Evolutionary conservation across 257 asterid species (phyloP), one percentile per base, ranked within the genome.

Genomic region (Henckelia pumila): DNA sequence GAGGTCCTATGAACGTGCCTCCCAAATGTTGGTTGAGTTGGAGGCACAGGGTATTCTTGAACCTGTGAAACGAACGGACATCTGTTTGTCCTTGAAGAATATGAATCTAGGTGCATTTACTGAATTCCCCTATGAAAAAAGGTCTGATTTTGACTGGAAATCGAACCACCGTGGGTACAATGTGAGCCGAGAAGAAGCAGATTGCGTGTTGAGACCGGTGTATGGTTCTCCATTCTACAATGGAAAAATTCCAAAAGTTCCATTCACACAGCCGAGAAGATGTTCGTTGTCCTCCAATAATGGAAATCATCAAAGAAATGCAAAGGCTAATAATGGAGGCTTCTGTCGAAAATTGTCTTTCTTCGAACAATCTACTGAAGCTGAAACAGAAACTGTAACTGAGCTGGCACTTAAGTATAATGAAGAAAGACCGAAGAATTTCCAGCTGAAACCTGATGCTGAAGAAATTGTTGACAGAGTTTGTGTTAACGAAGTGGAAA

Each of bases 1-100:
- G 20, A 94, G 85, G 66, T 87, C 96, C 40, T 91, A 74, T n/a
- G 85, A 79, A 30, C 83, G 89, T 23, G 83, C 85, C 50, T 65
- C 69, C 60, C 72, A 81, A 65, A 69, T 79, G 68, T 73, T 84
- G 72, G 74, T 69, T 4, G 85, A 81, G 73, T 67, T 81, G 29
- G 84, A 77, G 66, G 61, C 84, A 7, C 75, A 63, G 63, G 26
- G 24, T 4, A 66, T 10, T 56, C 59, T 56, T 23, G 66, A 71
- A 63, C 75, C 70, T 70, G 26, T 30, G 59, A 59, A 56, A 56
- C 49, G 22, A 10, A 63, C 25, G 50, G 59, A 19, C 60, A 71
- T 47, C 56, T 7, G 10, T 64, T 19, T 28, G 14, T 29, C 63
- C 21, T 44, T 35, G 13, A 10, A 25, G 13, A 58, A 59, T 69